phyloP scores from a whole-genome alignment of 139 green algal species.

The Trebouxia sp. region DNA sequence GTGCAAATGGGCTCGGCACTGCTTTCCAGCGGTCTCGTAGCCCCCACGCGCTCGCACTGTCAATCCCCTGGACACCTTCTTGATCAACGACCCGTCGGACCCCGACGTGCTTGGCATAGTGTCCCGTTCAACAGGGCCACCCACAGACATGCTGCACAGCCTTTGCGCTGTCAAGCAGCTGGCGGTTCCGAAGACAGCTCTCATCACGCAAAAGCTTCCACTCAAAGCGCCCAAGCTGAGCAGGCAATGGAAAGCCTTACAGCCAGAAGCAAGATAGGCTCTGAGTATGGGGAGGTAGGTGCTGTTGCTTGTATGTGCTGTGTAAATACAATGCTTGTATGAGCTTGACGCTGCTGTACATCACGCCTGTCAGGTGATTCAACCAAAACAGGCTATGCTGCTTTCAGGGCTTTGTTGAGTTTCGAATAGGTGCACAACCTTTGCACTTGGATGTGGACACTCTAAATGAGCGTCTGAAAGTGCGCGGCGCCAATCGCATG shows the following conservation, averaged over 20 bases:
- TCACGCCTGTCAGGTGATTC: too few relatives aligned
- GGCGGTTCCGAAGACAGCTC: neutral
- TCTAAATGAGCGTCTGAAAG: conserved; percentile 77
- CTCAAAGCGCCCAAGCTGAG: neutral
- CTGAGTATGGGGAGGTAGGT: conserved; percentile 47
- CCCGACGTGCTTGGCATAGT: too few relatives aligned
- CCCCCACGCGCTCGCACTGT: too few relatives aligned
- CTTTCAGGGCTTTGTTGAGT: conserved; percentile 60
- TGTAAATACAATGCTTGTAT: neutral
- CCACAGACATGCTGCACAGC: neutral
- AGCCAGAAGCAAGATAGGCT: conserved; percentile 6
- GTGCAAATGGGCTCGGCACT: too few relatives aligned
- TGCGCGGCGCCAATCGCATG: conserved; percentile 56
- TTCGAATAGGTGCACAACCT: conserved; percentile 37
- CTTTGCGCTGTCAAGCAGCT: neutral
- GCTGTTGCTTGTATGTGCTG: neutral
- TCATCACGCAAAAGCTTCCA: neutral
- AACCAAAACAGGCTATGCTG: too few relatives aligned
- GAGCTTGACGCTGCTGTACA: too few relatives aligned
- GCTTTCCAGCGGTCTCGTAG: too few relatives aligned
- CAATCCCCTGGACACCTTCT: too few relatives aligned
- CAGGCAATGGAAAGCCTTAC: conserved; percentile 17
- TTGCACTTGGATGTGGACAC: conserved; percentile 71
- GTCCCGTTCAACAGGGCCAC: too few relatives aligned
- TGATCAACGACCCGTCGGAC: too few relatives aligned